These are phyloP conservation scores for Porpolomopsis calyptriformis DNA, from an alignment of 768 basidiomycete genomes.

Conservation along the genomic window DNA sequence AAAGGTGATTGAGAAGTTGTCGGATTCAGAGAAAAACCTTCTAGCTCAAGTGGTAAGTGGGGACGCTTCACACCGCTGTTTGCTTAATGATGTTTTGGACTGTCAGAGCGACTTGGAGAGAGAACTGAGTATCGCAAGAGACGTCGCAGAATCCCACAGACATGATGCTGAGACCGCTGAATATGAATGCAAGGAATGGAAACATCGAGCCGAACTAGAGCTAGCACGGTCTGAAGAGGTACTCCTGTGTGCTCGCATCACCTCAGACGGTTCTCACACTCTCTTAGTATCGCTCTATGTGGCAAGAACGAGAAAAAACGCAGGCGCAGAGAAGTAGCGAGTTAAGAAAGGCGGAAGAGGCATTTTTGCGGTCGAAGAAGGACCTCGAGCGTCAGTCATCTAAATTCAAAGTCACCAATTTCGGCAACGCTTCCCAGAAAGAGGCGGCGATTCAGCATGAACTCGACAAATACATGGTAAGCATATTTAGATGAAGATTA, in stretches of 20 bases:
- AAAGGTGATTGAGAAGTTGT: constrained; percentile 52
- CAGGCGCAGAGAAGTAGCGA: constrained; percentile 26
- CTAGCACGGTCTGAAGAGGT: constrained; percentile 32
- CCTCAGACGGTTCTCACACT: not conserved
- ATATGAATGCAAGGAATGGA: constrained; percentile 23
- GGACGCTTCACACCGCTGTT: too few relatives aligned
- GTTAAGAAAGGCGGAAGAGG: constrained; percentile 38
- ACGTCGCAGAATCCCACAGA: constrained; percentile 18
- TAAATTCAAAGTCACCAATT: constrained; percentile 27
- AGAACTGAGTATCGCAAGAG: constrained; percentile 28
- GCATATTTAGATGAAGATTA: constrained; percentile 8
- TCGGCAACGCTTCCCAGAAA: constrained; percentile 4
- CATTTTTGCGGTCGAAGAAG: constrained; percentile 33
- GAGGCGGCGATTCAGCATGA: constrained; percentile 30
- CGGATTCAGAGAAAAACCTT: constrained; percentile 54
- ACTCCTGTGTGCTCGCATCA: too few relatives aligned
- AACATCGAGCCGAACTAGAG: constrained; percentile 28
- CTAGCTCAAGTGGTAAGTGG: constrained; percentile 49
- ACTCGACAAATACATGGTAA: constrained; percentile 50
- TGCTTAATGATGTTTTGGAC: too few relatives aligned
- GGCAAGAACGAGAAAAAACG: constrained; percentile 27
- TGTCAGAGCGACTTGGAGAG: constrained; percentile 34
- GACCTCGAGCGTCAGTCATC: constrained; percentile 40
- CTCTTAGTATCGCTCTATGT: constrained; percentile 18
- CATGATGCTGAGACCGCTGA: constrained; percentile 21